Conservation (phyloP, 2,329 filamentous ascomycete genomes). For the Biscogniauxia sp. region DNA sequence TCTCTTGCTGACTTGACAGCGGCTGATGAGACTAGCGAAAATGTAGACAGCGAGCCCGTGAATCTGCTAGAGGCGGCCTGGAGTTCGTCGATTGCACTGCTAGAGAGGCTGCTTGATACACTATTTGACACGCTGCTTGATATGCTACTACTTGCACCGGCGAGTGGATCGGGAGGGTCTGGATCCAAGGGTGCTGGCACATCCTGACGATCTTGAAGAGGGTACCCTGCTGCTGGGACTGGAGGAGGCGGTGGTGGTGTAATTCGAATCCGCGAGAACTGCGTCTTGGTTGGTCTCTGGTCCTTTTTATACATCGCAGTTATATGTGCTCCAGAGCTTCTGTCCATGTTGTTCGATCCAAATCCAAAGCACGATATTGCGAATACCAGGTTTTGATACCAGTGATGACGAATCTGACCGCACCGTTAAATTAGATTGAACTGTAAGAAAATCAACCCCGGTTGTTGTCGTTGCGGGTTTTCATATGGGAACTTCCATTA, state of each 20-base stretch:
- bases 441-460: background rate
- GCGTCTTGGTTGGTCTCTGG: background rate
- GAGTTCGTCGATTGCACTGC: background rate
- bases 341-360: background rate
- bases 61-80: background rate
- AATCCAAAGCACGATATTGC: too few species aligned
- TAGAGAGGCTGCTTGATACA: slow-evolving; percentile 1
- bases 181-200: background rate
- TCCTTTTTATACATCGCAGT: background rate
- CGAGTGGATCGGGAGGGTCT: slow-evolving; percentile 2
- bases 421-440: background rate
- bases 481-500: background rate
- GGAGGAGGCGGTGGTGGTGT: background rate
- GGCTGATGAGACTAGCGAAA: slow-evolving; percentile 1
- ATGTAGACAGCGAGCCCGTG: background rate
- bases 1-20: slow-evolving; percentile 3
- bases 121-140: slow-evolving; percentile 5
- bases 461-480: background rate
- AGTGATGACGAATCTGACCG: background rate
- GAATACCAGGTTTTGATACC: background rate
- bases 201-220: background rate
- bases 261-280: background rate
- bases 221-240: background rate
- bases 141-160: background rate
- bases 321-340: background rate